A percentile compares a stretch with the other conserved stretches of the same genome.
phyloP scores from a whole-genome alignment of 2,329 filamentous ascomycete genomes.

The Colletotrichum sp. region DNA sequence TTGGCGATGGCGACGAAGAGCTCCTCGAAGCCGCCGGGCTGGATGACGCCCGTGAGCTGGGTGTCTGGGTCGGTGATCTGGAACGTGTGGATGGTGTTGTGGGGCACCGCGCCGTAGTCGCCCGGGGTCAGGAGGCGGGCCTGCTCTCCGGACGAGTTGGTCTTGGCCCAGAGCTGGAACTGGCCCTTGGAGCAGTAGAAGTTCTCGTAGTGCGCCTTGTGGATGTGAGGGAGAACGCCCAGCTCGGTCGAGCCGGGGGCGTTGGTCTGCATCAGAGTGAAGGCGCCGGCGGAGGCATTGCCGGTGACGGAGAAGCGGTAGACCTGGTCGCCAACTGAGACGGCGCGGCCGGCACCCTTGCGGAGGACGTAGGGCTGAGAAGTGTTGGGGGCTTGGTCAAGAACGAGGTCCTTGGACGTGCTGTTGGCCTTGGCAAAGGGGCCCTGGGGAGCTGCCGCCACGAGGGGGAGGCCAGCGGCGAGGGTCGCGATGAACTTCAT shows the following conservation, averaged over 20 bases:
- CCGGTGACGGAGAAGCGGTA: slow-evolving; percentile 43
- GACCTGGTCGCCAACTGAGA: slow-evolving; percentile 1
- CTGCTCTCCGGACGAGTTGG: slow-evolving; percentile 33
- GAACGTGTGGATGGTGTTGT: slow-evolving; percentile 52
- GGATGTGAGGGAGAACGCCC: slow-evolving; percentile 48
- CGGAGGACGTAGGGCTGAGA: slow-evolving; percentile 11
- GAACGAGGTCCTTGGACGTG: not conserved
- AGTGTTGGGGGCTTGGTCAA: not conserved
- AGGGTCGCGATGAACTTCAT: slow-evolving; percentile 11
- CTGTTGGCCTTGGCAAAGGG: not conserved
- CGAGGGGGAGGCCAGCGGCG: slow-evolving; percentile 6
- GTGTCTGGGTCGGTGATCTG: slow-evolving; percentile 52
- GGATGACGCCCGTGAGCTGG: slow-evolving; percentile 49
- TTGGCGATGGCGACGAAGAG: slow-evolving; percentile 42
- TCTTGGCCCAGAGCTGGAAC: slow-evolving; percentile 45
- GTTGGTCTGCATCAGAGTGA: slow-evolving; percentile 48
- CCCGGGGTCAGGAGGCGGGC: slow-evolving; percentile 45
- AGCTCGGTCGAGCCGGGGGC: slow-evolving; percentile 37
- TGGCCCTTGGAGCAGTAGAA: slow-evolving; percentile 50
- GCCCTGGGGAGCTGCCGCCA: slow-evolving; percentile 1
- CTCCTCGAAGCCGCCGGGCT: slow-evolving; percentile 53
- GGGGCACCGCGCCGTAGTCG: slow-evolving; percentile 49
- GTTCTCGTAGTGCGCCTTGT: slow-evolving; percentile 48
- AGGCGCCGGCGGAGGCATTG: slow-evolving; percentile 46
- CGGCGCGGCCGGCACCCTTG: slow-evolving; percentile 7